These are phyloP conservation scores for Phytophthora cryptogea DNA, from an alignment of 352 stramenopile genomes.

Conservation along the genomic window DNA sequence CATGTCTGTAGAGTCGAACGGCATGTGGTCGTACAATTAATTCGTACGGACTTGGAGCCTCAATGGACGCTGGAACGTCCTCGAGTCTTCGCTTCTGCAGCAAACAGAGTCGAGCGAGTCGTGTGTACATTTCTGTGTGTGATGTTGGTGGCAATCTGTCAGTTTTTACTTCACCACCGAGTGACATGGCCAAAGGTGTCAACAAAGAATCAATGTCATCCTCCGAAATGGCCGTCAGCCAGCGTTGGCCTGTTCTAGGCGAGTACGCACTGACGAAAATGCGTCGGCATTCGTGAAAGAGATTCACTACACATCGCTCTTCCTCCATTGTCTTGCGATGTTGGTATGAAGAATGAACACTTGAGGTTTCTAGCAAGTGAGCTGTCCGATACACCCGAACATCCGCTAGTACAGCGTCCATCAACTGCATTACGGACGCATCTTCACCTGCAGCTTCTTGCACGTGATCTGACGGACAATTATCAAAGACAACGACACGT, in stretches of 20 bases:
- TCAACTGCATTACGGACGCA: constrained; percentile 46
- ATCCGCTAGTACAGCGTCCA: constrained; percentile 66
- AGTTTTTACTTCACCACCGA: constrained; percentile 14
- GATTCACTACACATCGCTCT: constrained; percentile 57
- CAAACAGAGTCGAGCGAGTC: constrained; percentile 60
- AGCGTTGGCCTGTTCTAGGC: constrained; percentile 48
- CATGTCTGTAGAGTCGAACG: constrained; percentile 59
- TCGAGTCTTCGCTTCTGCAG: constrained; percentile 33
- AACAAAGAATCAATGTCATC: constrained; percentile 63
- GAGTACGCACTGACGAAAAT: constrained; percentile 78
- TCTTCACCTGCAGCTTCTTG: constrained; percentile 29
- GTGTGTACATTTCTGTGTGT: constrained; percentile 62
- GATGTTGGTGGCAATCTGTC: constrained; percentile 52
- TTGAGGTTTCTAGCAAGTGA: constrained; percentile 33
- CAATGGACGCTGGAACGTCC: constrained; percentile 5
- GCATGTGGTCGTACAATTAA: constrained; percentile 53
- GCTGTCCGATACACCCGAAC: constrained; percentile 67
- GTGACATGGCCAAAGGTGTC: constrained; percentile 64
- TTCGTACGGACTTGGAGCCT: constrained; percentile 28
- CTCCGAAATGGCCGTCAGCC: constrained; percentile 60
- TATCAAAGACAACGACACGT: constrained; percentile 58
- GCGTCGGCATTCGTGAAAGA: constrained; percentile 75
- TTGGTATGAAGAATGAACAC: constrained; percentile 1
- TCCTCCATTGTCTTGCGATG: constrained; percentile 9
- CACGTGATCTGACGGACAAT: constrained; percentile 24